Evolutionary conservation across 2,329 filamentous ascomycete species (phyloP), one percentile per base, ranked within the genome.

Genomic region (Helotiales sp.): DNA sequence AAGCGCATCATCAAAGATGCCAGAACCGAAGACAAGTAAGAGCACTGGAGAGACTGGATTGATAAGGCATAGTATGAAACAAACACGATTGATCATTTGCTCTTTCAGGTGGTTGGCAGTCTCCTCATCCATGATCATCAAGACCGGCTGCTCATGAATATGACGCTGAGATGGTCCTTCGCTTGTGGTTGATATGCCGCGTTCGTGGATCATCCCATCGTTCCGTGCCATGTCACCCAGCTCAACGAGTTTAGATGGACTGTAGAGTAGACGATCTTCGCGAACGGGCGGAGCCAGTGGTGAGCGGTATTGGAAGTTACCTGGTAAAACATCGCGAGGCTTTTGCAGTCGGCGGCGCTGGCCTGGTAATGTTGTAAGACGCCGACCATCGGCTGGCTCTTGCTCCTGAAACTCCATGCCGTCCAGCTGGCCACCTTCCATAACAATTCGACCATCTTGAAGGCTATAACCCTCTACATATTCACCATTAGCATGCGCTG

Each of bases 211-310:
- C 24, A 64, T 47, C 10, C 63, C 63, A 54, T 67, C 66, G 5
- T 57, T 46, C 25, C 44, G 63, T 17, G 64, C 67, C 42, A 57
- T 55, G 27, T 65, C 58, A 27, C 49, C 34, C 15, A 57, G 24
- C 24, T 56, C 47, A 17, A 52, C 22, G 1, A 69, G 44, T 15
- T 69, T 60, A 2, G 59, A 48, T 7, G 47, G 42, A 25, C 57
- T 67, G 53, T 71, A 71, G 47, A 71, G 30, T n/a, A 57, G 40
- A 15, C 64, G 58, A 67, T 65, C 70, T 13, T 56, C 66, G 22
- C 57, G 54, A 7, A 61, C 63, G 22, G 65, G 62, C 29, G 69
- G 69, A 17, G 69, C 68, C 31, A 67, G 59, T 6, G 69, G 66
- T 10, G 67, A 68, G 17, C 66, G 61, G 44, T 71, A 71, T 5